Base-by-base conservation (phyloP, 164 flowering plant species). In the Malania oleifera region DNA sequence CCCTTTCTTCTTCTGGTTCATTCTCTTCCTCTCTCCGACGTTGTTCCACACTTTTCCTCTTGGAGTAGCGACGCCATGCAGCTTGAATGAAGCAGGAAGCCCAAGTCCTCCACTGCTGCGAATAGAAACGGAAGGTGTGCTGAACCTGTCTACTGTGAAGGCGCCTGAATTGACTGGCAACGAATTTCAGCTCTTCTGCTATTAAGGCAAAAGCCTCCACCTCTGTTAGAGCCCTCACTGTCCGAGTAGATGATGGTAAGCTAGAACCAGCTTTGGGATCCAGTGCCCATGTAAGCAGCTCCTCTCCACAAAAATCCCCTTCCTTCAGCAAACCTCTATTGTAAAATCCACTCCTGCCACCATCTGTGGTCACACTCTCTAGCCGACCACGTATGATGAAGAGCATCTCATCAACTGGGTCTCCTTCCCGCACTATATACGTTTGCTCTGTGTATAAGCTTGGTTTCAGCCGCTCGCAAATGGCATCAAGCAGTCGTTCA, bases 381-480 rank as follows among this genome's bases (percentile, higher is more conserved):
- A 82, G 70, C 5, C 82, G 72, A 5, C 87, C 87, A 1, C 87
- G 78, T 15, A 82, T 82, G 2, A 80, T 76, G 64, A 82, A 80
- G n/a, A 76, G 74, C 87, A 82, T 80, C 52, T 82, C 84, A 23
- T 76, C 74, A 1, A 82, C 87, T 13, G 87, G 87, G 28, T 82
- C 87, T 0, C 85, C 87, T 68, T 82, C 87, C 8, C 85, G 73
- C 11, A 76, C 75, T 1, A 82, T 58, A 57, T 59, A 78, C 0
- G 82, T 80, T 0, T 29, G 29, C 54, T 80, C 81, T 24, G 87
- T 82, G 65, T 64, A 82, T 34, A 82, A 56, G 60, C 80, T 71
- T 12, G 87, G 87, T 55, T 80, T 78, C 38, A 82, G 70, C 17
- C 87, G 59, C 62, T 82, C 87, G 34, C 87, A 82, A 8, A 82